These are phyloP conservation scores for Neoboletus brunneissimus DNA, from an alignment of 768 basidiomycete species.

Conservation along the genomic window DNA sequence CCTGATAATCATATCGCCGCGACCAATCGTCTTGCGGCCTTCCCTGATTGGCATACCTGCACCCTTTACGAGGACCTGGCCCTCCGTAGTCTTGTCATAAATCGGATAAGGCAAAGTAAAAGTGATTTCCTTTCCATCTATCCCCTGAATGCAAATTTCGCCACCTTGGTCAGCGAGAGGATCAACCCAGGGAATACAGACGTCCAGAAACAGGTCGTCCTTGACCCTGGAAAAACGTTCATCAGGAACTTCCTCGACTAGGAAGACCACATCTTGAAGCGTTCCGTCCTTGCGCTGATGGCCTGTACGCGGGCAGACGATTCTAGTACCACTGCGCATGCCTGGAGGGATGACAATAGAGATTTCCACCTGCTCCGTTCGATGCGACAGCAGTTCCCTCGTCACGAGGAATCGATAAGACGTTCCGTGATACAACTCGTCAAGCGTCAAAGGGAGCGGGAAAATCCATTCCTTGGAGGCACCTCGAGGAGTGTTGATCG, in stretches of 20 bases:
- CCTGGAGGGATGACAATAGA: constrained; percentile 61
- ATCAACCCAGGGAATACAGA: constrained; percentile 57
- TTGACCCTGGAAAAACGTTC: constrained; percentile 53
- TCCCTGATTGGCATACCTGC: constrained; percentile 69
- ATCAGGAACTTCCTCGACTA: constrained; percentile 59
- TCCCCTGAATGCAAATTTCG: constrained; percentile 48
- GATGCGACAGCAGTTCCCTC: constrained; percentile 49
- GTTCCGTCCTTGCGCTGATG: constrained; percentile 56
- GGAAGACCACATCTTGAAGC: constrained; percentile 65
- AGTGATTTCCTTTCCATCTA: constrained; percentile 54
- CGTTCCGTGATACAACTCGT: constrained; percentile 59
- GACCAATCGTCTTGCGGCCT: constrained; percentile 49
- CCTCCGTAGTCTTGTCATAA: constrained; percentile 46
- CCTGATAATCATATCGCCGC: constrained; percentile 65
- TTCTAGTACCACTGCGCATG: constrained; percentile 56
- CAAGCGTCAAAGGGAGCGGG: constrained; percentile 56
- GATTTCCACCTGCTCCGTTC: constrained; percentile 52
- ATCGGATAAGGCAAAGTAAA: constrained; percentile 53
- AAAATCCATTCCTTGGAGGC: constrained; percentile 64
- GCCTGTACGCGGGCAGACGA: constrained; percentile 62
- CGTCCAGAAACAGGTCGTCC: constrained; percentile 54
- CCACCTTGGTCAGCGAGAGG: constrained; percentile 45
- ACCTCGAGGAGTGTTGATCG: constrained; percentile 39
- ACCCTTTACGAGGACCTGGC: constrained; percentile 49
- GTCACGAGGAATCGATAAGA: constrained; percentile 58